Percentiles rank a stretch among this genome's conserved stretches.
Conservation (phyloP, 768 basidiomycete species). For the Suillus lakei region DNA sequence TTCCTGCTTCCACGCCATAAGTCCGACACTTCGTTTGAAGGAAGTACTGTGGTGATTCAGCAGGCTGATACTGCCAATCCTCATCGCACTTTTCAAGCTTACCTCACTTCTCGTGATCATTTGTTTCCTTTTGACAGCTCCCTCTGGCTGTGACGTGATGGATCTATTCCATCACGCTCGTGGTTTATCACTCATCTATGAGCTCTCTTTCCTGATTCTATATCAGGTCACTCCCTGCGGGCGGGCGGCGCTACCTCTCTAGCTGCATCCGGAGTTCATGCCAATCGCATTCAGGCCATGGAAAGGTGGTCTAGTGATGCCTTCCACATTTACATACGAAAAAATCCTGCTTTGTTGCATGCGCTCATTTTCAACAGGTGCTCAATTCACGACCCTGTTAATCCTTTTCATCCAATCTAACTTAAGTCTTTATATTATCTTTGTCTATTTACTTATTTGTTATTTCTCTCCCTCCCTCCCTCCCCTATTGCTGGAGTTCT, state of each 20-base stretch:
- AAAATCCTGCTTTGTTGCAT: constrained; percentile 9
- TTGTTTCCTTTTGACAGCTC: constrained; percentile 29
- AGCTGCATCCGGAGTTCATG: constrained; percentile 13
- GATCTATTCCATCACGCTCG: constrained; percentile 34
- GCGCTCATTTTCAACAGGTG: too few relatives aligned
- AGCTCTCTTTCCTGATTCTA: constrained; percentile 23
- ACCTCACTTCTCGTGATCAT: constrained; percentile 30
- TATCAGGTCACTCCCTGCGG: constrained; percentile 41
- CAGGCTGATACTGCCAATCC: constrained; percentile 13
- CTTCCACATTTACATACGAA: too few relatives aligned
- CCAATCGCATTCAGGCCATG: constrained; percentile 18
- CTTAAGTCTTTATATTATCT: too few relatives aligned
- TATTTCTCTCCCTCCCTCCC: too few relatives aligned
- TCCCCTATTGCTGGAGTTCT: too few relatives aligned
- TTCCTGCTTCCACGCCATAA: constrained; percentile 42
- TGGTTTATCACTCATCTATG: constrained; percentile 41
- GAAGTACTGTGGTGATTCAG: constrained; percentile 14
- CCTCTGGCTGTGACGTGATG: constrained; percentile 39
- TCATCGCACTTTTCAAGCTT: constrained; percentile 17
- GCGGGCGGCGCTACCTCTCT: constrained; percentile 25
- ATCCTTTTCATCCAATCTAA: too few relatives aligned
- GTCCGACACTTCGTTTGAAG: constrained; percentile 33
- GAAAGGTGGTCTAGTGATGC: too few relatives aligned
- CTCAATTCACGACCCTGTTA: constrained; percentile 14
- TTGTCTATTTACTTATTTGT: too few relatives aligned